These are phyloP conservation scores for Mimosa pudica DNA, from an alignment of 306 rosid genomes.

Conservation along the genomic window DNA sequence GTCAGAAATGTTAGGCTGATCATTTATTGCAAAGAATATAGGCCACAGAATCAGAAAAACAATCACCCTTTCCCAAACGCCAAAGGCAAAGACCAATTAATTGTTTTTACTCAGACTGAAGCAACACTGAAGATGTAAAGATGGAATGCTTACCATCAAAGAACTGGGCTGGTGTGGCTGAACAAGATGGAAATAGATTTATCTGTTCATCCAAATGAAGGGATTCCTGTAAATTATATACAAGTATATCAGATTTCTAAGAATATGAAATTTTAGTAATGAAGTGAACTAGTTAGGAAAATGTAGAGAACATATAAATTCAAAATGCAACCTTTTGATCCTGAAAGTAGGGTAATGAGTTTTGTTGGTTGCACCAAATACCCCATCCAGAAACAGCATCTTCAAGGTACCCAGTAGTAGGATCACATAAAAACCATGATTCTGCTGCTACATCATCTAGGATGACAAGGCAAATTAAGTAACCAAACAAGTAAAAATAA, in stretches of 20 bases:
- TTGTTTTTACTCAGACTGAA: slow-evolving; percentile 21
- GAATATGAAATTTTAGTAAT: not conserved
- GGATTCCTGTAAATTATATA: slow-evolving; percentile 33
- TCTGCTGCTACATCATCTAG: slow-evolving; percentile 33
- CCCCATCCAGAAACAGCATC: slow-evolving; percentile 53
- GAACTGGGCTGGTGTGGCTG: slow-evolving; percentile 35
- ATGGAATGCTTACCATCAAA: slow-evolving; percentile 38
- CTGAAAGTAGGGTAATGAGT: slow-evolving; percentile 34
- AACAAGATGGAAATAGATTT: slow-evolving; percentile 34
- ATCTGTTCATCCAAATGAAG: slow-evolving; percentile 36
- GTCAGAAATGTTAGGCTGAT: slow-evolving; percentile 29
- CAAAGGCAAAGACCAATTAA: slow-evolving; percentile 1
- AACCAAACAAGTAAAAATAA: slow-evolving; percentile 24
- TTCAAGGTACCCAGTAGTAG: slow-evolving; percentile 55
- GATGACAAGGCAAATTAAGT: slow-evolving; percentile 21
- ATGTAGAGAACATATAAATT: slow-evolving; percentile 15
- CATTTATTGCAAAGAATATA: slow-evolving; percentile 34
- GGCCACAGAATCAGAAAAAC: not conserved
- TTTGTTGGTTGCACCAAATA: slow-evolving; percentile 46
- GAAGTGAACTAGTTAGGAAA: not conserved
- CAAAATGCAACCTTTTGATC: slow-evolving; percentile 39
- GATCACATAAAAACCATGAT: slow-evolving; percentile 44
- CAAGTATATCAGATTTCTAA: slow-evolving; percentile 19
- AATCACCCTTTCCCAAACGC: not conserved
- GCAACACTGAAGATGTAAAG: slow-evolving; percentile 12